phyloP scores from a whole-genome alignment of 495 filamentous ascomycete species.

The Aspergillus leporis region DNA sequence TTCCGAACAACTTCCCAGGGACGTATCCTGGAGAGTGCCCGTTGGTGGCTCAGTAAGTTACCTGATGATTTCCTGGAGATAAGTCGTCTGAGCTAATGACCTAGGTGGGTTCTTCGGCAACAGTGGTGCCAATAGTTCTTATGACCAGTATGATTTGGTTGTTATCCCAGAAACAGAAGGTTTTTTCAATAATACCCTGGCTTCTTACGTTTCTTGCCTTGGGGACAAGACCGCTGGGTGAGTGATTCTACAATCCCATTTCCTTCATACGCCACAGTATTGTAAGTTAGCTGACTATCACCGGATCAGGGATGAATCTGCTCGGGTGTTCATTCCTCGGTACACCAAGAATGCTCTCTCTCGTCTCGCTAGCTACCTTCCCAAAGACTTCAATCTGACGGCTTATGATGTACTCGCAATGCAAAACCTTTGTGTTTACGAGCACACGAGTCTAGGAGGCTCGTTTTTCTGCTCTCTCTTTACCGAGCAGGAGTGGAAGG shows the following conservation, averaged over 20 bases:
- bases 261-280: background rate
- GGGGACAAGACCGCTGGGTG: constrained; percentile 19
- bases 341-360: constrained; percentile 26
- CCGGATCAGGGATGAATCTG: constrained; percentile 23
- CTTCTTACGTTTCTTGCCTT: constrained; percentile 40
- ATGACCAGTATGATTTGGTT: constrained; percentile 41
- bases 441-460: constrained; percentile 28
- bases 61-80: background rate
- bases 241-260: background rate
- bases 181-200: constrained; percentile 50
- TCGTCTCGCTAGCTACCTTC: constrained; percentile 28
- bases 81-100: constrained; percentile 12
- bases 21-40: constrained; percentile 50
- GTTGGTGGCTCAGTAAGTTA: constrained; percentile 41
- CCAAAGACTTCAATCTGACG: constrained; percentile 48
- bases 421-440: constrained; percentile 45
- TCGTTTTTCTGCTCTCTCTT: constrained; percentile 54
- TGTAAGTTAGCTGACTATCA: background rate
- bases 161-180: constrained; percentile 48
- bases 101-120: constrained; percentile 41
- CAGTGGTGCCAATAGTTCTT: constrained; percentile 35
- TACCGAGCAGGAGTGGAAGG: constrained; percentile 57
- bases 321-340: constrained; percentile 23
- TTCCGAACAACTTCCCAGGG: constrained; percentile 52
- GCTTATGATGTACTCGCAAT: constrained; percentile 54